Percentiles rank a stretch among this genome's conserved stretches.
Evolutionary conservation across 768 basidiomycete species (phyloP).

Genomic region (Cystobasidium onofrii): DNA sequence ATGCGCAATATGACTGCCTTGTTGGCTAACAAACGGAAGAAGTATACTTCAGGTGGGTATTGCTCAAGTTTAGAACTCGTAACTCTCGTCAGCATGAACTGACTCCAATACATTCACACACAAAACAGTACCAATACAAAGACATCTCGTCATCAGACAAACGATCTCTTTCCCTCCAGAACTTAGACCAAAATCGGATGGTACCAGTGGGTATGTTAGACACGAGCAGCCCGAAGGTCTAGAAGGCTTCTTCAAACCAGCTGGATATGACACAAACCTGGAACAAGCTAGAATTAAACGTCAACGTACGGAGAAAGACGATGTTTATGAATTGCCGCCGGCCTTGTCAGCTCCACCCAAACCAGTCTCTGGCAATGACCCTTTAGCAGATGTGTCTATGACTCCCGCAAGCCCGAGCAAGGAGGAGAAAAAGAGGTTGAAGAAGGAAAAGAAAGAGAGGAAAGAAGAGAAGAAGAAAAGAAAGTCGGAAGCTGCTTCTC

Average conservation of each 20-base stretch:
- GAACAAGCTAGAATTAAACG: background rate
- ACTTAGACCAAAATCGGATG: background rate
- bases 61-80: too few relatives aligned
- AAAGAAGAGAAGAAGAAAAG: slow-evolving; percentile 2
- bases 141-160: slow-evolving; percentile 23
- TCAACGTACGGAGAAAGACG: background rate
- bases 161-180: background rate
- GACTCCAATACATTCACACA: background rate
- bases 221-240: slow-evolving; percentile 27
- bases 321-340: background rate
- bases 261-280: background rate
- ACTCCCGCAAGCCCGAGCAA: background rate
- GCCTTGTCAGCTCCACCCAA: background rate
- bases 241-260: slow-evolving; percentile 16
- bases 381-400: background rate
- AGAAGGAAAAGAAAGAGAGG: background rate
- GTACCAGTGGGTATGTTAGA: background rate
- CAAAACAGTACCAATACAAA: background rate
- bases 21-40: slow-evolving; percentile 13
- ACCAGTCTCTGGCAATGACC: background rate
- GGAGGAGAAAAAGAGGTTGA: background rate
- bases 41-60: background rate
- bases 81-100: background rate
- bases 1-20: slow-evolving; percentile 14
- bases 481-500: background rate